phyloP scores from a whole-genome alignment of 768 basidiomycete genomes.

The Boletellus ananas region DNA sequence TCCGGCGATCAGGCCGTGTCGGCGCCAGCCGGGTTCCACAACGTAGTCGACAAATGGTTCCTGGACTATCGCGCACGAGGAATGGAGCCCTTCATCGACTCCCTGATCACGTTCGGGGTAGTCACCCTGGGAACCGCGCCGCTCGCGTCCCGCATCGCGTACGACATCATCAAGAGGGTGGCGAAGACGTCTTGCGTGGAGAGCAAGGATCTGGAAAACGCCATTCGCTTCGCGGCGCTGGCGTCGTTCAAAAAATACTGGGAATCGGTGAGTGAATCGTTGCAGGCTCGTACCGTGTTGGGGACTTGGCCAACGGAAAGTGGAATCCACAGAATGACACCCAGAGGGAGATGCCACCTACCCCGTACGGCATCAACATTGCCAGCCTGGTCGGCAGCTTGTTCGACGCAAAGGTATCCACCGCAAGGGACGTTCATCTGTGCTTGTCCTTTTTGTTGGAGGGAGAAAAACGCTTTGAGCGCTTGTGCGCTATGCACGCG shows the following conservation, averaged over 20 bases:
- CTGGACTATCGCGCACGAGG: constrained; percentile 21
- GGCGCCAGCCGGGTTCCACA: constrained; percentile 9
- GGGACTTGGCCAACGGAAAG: background rate
- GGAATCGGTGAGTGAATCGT: constrained; percentile 12
- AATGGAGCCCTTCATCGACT: constrained; percentile 11
- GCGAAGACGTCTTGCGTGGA: constrained; percentile 7
- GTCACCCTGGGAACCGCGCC: constrained; percentile 8
- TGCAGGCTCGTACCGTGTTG: background rate
- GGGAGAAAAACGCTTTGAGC: constrained; percentile 21
- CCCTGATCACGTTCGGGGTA: constrained; percentile 14
- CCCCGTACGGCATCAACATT: constrained; percentile 24
- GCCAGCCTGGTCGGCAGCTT: constrained; percentile 33
- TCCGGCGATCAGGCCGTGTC: background rate
- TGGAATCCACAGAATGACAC: constrained; percentile 13
- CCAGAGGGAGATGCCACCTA: constrained; percentile 6
- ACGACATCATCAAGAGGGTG: constrained; percentile 4
- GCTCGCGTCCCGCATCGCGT: constrained; percentile 18
- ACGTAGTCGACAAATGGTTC: constrained; percentile 17
- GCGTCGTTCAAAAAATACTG: constrained; percentile 15
- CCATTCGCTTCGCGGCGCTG: constrained; percentile 14
- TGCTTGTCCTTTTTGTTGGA: constrained; percentile 26
- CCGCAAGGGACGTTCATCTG: constrained; percentile 26
- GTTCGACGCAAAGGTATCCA: constrained; percentile 23
- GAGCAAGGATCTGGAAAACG: constrained; percentile 7
- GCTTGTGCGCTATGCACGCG: constrained; percentile 35